Evolutionary conservation across 2,329 filamentous ascomycete species (phyloP), one percentile per base, ranked within the genome.

Genomic region (Aspergillus sp.): DNA sequence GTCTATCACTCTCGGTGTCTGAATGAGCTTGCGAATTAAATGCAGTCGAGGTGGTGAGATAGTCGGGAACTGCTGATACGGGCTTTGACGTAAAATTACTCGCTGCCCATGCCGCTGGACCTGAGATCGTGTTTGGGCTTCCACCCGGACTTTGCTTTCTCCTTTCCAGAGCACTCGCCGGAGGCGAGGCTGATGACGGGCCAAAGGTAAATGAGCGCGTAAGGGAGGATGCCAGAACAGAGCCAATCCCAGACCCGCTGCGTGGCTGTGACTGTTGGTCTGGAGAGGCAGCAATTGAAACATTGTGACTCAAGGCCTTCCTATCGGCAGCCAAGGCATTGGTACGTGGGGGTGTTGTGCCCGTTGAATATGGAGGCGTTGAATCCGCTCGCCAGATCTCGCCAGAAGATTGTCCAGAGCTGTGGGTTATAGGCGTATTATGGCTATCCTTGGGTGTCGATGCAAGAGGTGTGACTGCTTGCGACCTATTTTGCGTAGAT

Each of bases 291-390:
- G 67, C 60, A 8, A 71, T 60, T 10, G 71, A 67, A 12, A 65
- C 47, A 48, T 58, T 62, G 8, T 68, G 63, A 35, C 56, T 72
- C 8, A 69, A 67, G 19, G 68, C 62, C 28, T 70, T 73, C 38
- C 62, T 61, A 9, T 74, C 65, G 6, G 59, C 58, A 19, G 64
- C 59, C 10, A 69, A 66, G 12, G 67, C 67, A 37, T 61, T 60
- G 19, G 63, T 56, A 40, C 71, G 69, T 27, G 71, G 77, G 37
- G 76, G 76, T 3, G 76, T 79, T 19, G 69, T 72, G 11, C 73
- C 73, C 1, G 72, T 75, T 3, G 76, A 79, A 51, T 73, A 72
- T 2, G 76, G 71, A 3, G 74, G 75, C 3, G 72, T 68, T 3
- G 74, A 70, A 39, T 73, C 73, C 37, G 68, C 67, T 26, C 71